Evolutionary conservation across 2,329 filamentous ascomycete species (phyloP).

Genomic region (Diaporthe destruens): DNA sequence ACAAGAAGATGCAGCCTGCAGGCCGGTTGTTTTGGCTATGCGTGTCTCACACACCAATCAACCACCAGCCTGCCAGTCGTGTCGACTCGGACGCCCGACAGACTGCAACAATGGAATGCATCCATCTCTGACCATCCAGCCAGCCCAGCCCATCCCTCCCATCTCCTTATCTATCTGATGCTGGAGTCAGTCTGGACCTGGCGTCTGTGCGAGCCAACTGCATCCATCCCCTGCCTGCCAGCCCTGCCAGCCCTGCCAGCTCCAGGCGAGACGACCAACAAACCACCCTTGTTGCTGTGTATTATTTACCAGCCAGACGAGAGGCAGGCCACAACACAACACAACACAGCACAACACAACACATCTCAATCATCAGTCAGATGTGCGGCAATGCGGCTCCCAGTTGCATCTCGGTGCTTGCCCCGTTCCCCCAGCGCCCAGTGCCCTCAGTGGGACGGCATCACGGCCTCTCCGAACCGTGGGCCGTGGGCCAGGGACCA

Average conservation of each 20-base stretch:
- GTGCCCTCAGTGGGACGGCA: slow-evolving; percentile 27
- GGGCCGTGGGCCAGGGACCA: neutral
- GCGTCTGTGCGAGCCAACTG: slow-evolving; percentile 7
- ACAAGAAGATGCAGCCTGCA: neutral
- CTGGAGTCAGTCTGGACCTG: slow-evolving; percentile 1
- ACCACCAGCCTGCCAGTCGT: neutral
- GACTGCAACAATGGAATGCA: no score
- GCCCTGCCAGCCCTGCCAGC: no score
- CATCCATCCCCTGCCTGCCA: neutral
- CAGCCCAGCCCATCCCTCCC: no score
- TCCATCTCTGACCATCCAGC: slow-evolving; percentile 19
- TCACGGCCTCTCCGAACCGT: slow-evolving; percentile 33
- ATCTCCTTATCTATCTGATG: neutral
- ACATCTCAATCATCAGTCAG: neutral
- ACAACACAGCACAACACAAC: neutral
- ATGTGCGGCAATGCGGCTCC: slow-evolving; percentile 11
- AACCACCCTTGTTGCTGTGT: neutral
- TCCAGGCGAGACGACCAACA: neutral
- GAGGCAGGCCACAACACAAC: neutral
- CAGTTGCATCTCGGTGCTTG: neutral
- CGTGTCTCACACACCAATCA: slow-evolving; percentile 27
- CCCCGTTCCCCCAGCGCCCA: neutral
- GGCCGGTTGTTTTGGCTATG: neutral
- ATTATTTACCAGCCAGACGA: neutral
- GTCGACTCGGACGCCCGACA: slow-evolving; percentile 8